Evolutionary conservation across 1,139 yeast genomes (phyloP).

Genomic region (Petasospora fabianii): DNA sequence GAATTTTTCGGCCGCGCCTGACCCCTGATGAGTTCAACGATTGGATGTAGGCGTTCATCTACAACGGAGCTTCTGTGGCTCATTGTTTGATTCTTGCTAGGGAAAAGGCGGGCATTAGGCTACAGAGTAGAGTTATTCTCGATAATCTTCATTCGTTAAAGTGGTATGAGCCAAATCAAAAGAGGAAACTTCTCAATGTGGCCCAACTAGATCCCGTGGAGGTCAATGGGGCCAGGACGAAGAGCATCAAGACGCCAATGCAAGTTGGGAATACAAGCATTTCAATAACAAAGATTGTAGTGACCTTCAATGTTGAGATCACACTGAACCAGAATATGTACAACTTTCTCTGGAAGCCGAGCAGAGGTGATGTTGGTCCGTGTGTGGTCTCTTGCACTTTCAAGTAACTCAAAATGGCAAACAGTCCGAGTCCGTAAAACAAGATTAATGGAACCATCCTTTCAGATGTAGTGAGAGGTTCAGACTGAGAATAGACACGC

Average conservation of each 20-base stretch:
- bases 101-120: no score
- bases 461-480: constrained; percentile 31
- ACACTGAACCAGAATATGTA: constrained; percentile 54
- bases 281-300: constrained; percentile 72
- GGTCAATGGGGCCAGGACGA: constrained; percentile 53
- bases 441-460: constrained; percentile 31
- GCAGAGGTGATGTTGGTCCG: constrained; percentile 40
- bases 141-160: background rate
- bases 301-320: constrained; percentile 66
- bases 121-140: no score
- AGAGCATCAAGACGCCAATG: constrained; percentile 77
- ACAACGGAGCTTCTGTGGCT: no score
- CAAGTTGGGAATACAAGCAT: constrained; percentile 78
- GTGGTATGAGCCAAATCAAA: background rate
- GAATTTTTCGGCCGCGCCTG: no score
- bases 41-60: no score
- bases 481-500: constrained; percentile 26
- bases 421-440: constrained; percentile 39
- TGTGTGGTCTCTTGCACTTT: constrained; percentile 27
- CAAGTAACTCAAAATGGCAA: constrained; percentile 35
- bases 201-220: background rate
- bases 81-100: no score
- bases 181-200: background rate
- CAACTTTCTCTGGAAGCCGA: constrained; percentile 45
- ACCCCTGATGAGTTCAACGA: no score